phyloP scores from a whole-genome alignment of 2,329 filamentous ascomycete species.

The Xylaria digitata region DNA sequence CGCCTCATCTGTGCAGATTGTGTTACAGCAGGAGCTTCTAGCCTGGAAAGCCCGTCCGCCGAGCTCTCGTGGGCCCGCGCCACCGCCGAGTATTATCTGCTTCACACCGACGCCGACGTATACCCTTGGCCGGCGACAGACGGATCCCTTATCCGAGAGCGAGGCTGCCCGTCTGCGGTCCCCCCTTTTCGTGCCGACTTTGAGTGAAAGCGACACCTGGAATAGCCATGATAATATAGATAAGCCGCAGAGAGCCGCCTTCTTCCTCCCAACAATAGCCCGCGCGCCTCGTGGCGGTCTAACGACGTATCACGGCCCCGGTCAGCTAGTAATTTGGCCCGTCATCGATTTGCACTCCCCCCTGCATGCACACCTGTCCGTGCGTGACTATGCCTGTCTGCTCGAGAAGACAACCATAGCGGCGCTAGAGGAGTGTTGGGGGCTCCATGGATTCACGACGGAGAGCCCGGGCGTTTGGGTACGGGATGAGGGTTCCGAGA shows the following conservation, averaged over 20 bases:
- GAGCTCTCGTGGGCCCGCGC: slow-evolving; percentile 52
- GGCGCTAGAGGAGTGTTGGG: slow-evolving; percentile 65
- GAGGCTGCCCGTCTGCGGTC: slow-evolving; percentile 60
- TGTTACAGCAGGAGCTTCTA: slow-evolving; percentile 63
- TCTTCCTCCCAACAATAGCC: slow-evolving; percentile 66
- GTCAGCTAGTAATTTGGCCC: slow-evolving; percentile 92
- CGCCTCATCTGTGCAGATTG: slow-evolving; percentile 53
- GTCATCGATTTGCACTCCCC: slow-evolving; percentile 79
- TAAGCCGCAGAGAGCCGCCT: slow-evolving; percentile 45
- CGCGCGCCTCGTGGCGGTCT: slow-evolving; percentile 86
- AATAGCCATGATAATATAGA: neutral
- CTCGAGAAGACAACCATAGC: slow-evolving; percentile 82
- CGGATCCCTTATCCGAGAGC: slow-evolving; percentile 56
- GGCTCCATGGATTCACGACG: slow-evolving; percentile 71
- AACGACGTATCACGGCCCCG: slow-evolving; percentile 94
- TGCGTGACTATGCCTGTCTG: slow-evolving; percentile 80
- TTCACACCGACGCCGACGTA: slow-evolving; percentile 87
- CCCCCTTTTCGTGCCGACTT: slow-evolving; percentile 53
- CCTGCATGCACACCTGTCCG: slow-evolving; percentile 68
- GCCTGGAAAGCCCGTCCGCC: slow-evolving; percentile 61
- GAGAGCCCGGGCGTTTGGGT: slow-evolving; percentile 90
- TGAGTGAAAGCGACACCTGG: slow-evolving; percentile 39
- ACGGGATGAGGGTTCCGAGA: slow-evolving; percentile 37
- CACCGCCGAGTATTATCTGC: slow-evolving; percentile 79
- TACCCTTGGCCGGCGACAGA: slow-evolving; percentile 88